These are phyloP conservation scores for Botrytis hyacinthi DNA, from an alignment of 2,329 filamentous ascomycete species.

Conservation along the genomic window DNA sequence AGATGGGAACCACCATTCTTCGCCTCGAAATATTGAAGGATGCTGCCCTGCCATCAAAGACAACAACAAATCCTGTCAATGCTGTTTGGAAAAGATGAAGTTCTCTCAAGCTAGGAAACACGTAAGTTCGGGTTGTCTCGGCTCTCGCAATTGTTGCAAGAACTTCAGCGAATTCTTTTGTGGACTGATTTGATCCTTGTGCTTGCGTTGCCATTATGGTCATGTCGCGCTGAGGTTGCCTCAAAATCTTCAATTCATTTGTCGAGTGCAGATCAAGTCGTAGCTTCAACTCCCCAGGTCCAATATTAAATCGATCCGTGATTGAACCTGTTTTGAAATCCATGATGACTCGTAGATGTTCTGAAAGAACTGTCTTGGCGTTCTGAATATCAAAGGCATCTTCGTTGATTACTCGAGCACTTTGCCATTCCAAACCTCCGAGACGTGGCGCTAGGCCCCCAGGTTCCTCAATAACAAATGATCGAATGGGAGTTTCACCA, in stretches of 20 bases:
- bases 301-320: conserved; percentile 80
- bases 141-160: conserved; percentile 48
- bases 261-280: conserved; percentile 59
- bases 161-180: conserved; percentile 58
- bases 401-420: conserved; percentile 69
- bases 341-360: conserved; percentile 71
- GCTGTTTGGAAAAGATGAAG: conserved; percentile 77
- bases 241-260: conserved; percentile 63
- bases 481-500: conserved; percentile 64
- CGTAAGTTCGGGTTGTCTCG: conserved; percentile 68
- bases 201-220: conserved; percentile 72
- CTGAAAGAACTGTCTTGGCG: conserved; percentile 69
- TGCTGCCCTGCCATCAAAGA: conserved; percentile 69
- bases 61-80: conserved; percentile 75
- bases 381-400: conserved; percentile 56
- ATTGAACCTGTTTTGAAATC: conserved; percentile 75
- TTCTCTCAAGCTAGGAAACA: conserved; percentile 63
- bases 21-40: conserved; percentile 80
- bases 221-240: conserved; percentile 73
- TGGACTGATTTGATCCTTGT: conserved; percentile 59
- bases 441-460: conserved; percentile 26
- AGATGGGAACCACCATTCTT: conserved; percentile 86
- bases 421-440: conserved; percentile 57
- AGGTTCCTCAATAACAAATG: conserved; percentile 61
- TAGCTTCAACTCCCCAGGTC: conserved; percentile 69